These are phyloP conservation scores for Apostasia shenzhenica DNA, from an alignment of 106 monocot genomes.

Conservation along the genomic window DNA sequence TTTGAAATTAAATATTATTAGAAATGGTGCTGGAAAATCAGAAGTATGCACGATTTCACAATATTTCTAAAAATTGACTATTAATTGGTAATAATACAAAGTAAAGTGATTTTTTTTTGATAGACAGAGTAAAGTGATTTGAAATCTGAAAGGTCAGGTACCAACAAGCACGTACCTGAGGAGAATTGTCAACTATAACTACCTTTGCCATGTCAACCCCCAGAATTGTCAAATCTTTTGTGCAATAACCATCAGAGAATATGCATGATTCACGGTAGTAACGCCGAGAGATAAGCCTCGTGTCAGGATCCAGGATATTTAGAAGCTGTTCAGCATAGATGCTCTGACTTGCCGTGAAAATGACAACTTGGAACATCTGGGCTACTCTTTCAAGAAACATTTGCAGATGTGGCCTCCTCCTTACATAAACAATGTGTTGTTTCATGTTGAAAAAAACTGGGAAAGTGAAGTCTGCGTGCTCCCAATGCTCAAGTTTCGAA, in stretches of 20 bases:
- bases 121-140: too few species aligned
- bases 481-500: conserved; percentile 66
- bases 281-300: conserved; percentile 52
- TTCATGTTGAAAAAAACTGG: conserved; percentile 70
- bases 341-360: conserved; percentile 97
- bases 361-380: conserved; percentile 74
- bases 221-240: conserved; percentile 71
- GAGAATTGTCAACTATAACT: conserved; percentile 73
- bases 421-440: conserved; percentile 82
- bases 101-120: too few species aligned
- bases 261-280: conserved; percentile 88
- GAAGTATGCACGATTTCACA: too few species aligned
- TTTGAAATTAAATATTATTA: too few species aligned
- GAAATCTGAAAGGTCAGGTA: too few species aligned
- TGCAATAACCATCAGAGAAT: conserved; percentile 80
- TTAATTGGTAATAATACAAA: too few species aligned
- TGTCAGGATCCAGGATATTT: conserved; percentile 73
- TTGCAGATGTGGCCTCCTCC: conserved; percentile 64
- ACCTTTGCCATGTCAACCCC: conserved; percentile 78
- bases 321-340: conserved; percentile 76
- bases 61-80: too few species aligned
- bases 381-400: conserved; percentile 73
- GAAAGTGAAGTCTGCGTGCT: conserved; percentile 79
- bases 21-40: too few species aligned
- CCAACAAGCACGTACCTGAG: conserved; percentile 37